Evolutionary conservation across 441 rosid species (phyloP), one percentile per base, ranked within the genome.

Genomic region (Flueggea neowawraea): DNA sequence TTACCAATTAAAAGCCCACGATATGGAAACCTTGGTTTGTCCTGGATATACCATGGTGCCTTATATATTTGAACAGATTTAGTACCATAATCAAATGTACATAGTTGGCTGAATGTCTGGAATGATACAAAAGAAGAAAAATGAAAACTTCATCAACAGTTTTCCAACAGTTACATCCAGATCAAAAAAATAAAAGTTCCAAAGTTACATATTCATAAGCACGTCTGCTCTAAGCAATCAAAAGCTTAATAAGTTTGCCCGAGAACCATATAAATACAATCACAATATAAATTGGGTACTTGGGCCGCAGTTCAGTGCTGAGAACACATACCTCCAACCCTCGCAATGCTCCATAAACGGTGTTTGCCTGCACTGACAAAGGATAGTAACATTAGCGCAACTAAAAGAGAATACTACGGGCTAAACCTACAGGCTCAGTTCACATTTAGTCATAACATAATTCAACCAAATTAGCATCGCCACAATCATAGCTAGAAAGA

Each of bases 21-120:
- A 71, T 76, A 95, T 16, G 80, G 61, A 75, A 95, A 95, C 79
- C 99, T 84, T 58, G 99, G 97, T 61, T 80, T 68, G 64, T 95
- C 99, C 81, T 78, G 85, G 67, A 95, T 87, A 69, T 72, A 81
- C 99, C 99, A 91, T 1, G 99, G 97, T 12, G 91, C 90, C 72
- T 81, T 83, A 65, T 79, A 79, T 77, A 91, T 71, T 73, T 75
- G 85, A 16, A 91, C 97, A 12, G 77, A 65, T 76, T 89, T 89
- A 63, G 82, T 80, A 58, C 62, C 74, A 53, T 81, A 91, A 73
- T 95, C 92, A 70, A 84, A 95, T 48, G 75, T 49, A 60, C 97
- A 95, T 65, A 95, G 62, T 67, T 91, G 99, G 79, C 97, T 91
- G 80, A 95, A 95, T 48, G 97, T 95, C 96, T 91, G 87, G 58